phyloP scores from a whole-genome alignment of 1,284 basidiomycete species.

The Moniliophthora roreri region DNA sequence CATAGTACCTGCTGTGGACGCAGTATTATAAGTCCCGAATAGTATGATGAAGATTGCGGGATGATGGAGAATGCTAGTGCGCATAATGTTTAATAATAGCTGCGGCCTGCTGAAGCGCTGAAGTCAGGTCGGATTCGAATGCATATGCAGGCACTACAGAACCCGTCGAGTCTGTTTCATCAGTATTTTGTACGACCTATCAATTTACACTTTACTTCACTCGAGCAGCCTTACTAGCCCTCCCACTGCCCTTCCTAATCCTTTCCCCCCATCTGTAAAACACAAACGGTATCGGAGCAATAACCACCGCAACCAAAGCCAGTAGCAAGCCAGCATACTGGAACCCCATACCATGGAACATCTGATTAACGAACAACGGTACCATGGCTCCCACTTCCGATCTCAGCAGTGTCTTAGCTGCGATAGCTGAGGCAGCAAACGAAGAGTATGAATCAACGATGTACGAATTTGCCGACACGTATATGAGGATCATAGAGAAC shows the following conservation, averaged over 20 bases:
- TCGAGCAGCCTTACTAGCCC: no score
- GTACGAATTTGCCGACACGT: constrained; percentile 42
- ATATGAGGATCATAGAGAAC: constrained; percentile 39
- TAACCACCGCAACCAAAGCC: constrained; percentile 30
- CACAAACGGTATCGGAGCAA: constrained; percentile 39
- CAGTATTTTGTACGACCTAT: no score
- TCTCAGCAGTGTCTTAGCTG: constrained; percentile 39
- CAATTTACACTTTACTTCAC: no score
- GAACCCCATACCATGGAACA: constrained; percentile 40
- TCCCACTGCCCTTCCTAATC: constrained; percentile 24
- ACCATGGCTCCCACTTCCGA: constrained; percentile 35
- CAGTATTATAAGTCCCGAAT: no score
- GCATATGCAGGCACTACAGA: no score
- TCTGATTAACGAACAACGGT: constrained; percentile 37
- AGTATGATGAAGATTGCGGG: no score
- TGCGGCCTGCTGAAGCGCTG: no score
- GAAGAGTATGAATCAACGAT: constrained; percentile 40
- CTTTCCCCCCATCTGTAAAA: constrained; percentile 35
- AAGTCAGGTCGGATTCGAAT: no score
- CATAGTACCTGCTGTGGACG: no score
- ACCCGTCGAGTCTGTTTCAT: no score
- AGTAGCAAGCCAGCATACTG: constrained; percentile 38
- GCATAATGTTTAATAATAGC: no score
- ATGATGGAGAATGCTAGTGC: no score
- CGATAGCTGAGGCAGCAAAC: constrained; percentile 42